A percentile compares a stretch with the other conserved stretches of the same genome.
Evolutionary conservation across 495 filamentous ascomycete genomes (phyloP).

Genomic region (Darksidea phi): DNA sequence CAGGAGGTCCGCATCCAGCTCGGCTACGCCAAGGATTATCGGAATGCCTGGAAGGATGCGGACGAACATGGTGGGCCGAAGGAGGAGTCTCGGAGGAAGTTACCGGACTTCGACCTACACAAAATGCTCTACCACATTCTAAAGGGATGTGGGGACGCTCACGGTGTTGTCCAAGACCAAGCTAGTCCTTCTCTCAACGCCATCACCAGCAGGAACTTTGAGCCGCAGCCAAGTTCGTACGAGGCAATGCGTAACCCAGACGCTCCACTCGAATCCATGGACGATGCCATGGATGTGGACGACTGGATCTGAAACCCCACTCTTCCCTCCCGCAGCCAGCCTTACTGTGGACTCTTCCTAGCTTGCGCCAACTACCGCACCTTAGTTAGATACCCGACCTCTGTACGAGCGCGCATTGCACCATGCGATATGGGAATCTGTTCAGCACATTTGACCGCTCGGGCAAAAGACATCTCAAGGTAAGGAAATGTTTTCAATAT

Average conservation of each 20-base stretch:
- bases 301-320: not conserved
- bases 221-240: not conserved
- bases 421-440: not conserved
- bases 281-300: constrained; percentile 61
- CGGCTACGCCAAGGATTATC: constrained; percentile 60
- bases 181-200: not conserved
- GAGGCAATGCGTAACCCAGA: constrained; percentile 24
- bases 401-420: not conserved
- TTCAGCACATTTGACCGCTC: not conserved
- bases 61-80: constrained; percentile 48
- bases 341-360: not conserved
- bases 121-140: constrained; percentile 50
- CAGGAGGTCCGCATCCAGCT: constrained; percentile 52
- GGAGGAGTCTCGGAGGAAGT: constrained; percentile 38
- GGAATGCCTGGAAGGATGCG: constrained; percentile 67
- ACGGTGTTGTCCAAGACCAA: constrained; percentile 32
- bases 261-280: constrained; percentile 57
- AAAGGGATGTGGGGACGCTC: constrained; percentile 44
- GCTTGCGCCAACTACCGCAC: no score
- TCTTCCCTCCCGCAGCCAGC: not conserved
- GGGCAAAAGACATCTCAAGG: not conserved
- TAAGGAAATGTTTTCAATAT: not conserved
- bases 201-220: constrained; percentile 41
- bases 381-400: not conserved
- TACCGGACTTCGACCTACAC: constrained; percentile 52